Conservation (phyloP, 2,329 filamentous ascomycete species). For the Davidsoniella virescens region DNA sequence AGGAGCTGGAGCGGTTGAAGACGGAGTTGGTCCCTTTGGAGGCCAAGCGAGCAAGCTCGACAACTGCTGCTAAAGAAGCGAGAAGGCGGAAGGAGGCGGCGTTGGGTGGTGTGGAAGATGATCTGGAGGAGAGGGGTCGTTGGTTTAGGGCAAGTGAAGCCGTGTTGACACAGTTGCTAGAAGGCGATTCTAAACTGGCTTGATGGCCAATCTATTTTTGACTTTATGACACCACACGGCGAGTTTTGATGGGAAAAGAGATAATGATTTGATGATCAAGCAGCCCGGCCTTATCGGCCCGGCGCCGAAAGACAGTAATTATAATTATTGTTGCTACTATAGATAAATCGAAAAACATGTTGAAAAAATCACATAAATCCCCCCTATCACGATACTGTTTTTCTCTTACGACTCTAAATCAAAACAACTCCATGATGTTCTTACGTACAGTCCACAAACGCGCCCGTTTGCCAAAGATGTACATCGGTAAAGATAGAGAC, state of each 20-base stretch:
- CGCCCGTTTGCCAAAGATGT: slow-evolving; percentile 77
- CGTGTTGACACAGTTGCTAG: slow-evolving; percentile 29
- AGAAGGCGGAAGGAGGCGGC: slow-evolving; percentile 50
- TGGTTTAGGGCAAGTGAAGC: slow-evolving; percentile 60
- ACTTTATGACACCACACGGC: too few species aligned
- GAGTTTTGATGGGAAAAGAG: background rate
- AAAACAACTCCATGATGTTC: slow-evolving; percentile 68
- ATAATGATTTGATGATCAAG: background rate
- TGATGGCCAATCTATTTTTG: too few species aligned
- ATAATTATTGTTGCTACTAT: background rate
- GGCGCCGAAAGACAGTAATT: background rate
- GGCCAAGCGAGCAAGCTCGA: slow-evolving; percentile 46
- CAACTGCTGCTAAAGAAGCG: slow-evolving; percentile 54
- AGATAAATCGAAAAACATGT: background rate
- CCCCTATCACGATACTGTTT: too few species aligned
- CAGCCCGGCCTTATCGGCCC: background rate
- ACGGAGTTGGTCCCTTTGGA: slow-evolving; percentile 54
- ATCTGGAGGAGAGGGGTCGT: slow-evolving; percentile 57
- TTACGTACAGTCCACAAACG: slow-evolving; percentile 87
- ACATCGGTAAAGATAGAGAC: slow-evolving; percentile 72
- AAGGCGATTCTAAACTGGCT: background rate
- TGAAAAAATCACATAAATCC: too few species aligned
- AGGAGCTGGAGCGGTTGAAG: slow-evolving; percentile 49
- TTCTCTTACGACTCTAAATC: too few species aligned
- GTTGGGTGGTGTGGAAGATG: slow-evolving; percentile 46